Evolutionary conservation across 2,329 filamentous ascomycete species (phyloP), one percentile per base, ranked within the genome.

Genomic region (Parascedosporium putredinis): DNA sequence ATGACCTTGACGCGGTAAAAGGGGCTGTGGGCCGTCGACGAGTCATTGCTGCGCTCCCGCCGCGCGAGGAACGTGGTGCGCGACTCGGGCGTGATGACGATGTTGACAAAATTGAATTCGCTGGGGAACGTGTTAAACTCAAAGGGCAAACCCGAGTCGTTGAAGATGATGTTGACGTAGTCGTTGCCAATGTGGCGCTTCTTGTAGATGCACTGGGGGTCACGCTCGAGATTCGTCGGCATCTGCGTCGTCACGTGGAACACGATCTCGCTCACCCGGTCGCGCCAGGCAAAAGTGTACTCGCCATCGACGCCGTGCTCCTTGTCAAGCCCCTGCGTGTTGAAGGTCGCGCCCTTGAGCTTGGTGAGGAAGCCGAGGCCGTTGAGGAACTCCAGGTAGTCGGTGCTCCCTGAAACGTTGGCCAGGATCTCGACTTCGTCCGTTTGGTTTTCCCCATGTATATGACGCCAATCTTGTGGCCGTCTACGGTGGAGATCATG

Each of bases 241-340:
- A 98, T 98, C 75, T 97, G 89, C 3, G 91, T 98, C 4, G 87
- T 88, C 50, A 97, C 84, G 62, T 97, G 93, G 66, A 94, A 98
- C 25, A 97, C 84, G 42, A 98, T 86, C 63, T 97, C 93, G 4
- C 90, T 93, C 51, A 96, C 88, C 40, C 90, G 79, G 63, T 97
- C 93, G 53, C 90, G 86, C 90, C 93, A 98, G 59, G 88, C 91
- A 61, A 91, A 90, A 0, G 90, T 88, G 64, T 86, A 88, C 59
- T 90, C 79, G 27, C 93, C 93, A 64, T 98, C 93, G 2, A 75
- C 74, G 59, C 91, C 83, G 56, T 83, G 78, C 53, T 81, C 75
- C 25, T 82, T 80, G 63, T 97, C 90, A 23, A 98, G 71, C 3
- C 93, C 93, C 60, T 96, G 91, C 0, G 90, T 89, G 60, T 98